phyloP scores from a whole-genome alignment of 352 stramenopile genomes.

The Phytophthora vignae region DNA sequence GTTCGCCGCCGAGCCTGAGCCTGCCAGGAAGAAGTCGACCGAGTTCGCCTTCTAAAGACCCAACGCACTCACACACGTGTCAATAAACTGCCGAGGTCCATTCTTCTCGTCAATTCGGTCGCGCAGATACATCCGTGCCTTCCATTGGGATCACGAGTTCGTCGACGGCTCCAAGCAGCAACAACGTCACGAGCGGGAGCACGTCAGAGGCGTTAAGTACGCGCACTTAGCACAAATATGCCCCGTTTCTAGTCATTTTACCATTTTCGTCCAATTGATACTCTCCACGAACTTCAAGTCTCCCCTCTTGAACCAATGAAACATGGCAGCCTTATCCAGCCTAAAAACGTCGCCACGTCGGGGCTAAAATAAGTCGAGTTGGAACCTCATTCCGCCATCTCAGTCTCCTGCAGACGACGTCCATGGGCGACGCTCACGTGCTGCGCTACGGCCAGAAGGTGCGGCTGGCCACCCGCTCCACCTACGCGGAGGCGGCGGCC shows the following conservation, averaged over 20 bases:
- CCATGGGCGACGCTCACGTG: slow-evolving; percentile 43
- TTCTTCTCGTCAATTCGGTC: neutral
- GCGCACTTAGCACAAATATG: slow-evolving; percentile 7
- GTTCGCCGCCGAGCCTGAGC: neutral
- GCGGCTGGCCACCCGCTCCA: slow-evolving; percentile 62
- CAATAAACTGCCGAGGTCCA: neutral
- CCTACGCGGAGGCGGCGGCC: slow-evolving; percentile 42
- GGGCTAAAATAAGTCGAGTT: neutral
- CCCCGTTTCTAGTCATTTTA: slow-evolving; percentile 9
- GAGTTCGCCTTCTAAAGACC: too few species aligned
- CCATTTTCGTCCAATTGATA: slow-evolving; percentile 7
- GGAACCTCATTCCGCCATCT: slow-evolving; percentile 5
- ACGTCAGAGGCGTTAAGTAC: slow-evolving; percentile 12
- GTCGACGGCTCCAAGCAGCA: neutral
- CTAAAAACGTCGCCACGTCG: slow-evolving; percentile 10
- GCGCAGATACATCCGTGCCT: neutral
- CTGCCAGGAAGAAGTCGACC: too few species aligned
- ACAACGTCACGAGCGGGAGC: too few species aligned
- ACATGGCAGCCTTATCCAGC: slow-evolving; percentile 3
- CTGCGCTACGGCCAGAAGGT: slow-evolving; percentile 80
- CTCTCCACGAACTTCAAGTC: slow-evolving; percentile 22
- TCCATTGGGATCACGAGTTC: neutral
- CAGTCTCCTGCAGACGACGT: neutral
- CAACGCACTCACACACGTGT: neutral
- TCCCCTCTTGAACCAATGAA: slow-evolving; percentile 23